Evolutionary conservation across 148 eudicot species (phyloP).

Genomic region (Oxyria digyna): DNA sequence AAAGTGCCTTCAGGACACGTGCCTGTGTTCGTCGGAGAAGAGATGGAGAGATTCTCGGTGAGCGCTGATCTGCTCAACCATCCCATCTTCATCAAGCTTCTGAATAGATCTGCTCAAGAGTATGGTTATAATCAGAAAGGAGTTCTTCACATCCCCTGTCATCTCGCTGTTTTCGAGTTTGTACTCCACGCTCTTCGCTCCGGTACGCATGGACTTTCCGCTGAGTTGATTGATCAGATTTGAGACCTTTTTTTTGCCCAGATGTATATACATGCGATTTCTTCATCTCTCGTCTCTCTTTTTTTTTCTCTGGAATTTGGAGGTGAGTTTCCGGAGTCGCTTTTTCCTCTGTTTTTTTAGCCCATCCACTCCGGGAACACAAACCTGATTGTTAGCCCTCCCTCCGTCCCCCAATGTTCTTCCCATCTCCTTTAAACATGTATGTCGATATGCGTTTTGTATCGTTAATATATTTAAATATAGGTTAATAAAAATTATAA

Average conservation of each 20-base stretch:
- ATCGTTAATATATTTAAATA: too few species aligned
- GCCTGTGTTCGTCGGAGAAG: conserved; percentile 84
- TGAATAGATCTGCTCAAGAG: conserved; percentile 67
- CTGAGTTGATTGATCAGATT: conserved; percentile 13
- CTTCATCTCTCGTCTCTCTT: not conserved
- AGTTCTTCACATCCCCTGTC: conserved; percentile 65
- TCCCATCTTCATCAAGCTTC: conserved; percentile 52
- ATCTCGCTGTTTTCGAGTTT: conserved; percentile 46
- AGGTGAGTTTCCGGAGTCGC: not conserved
- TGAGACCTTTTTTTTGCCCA: not conserved
- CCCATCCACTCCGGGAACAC: conserved; percentile 6
- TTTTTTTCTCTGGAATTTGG: not conserved
- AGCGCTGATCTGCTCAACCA: conserved; percentile 58
- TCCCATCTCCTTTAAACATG: too few species aligned
- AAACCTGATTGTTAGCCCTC: not conserved
- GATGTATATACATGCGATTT: conserved; percentile 3
- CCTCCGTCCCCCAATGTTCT: too few species aligned
- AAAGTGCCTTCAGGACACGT: conserved; percentile 50
- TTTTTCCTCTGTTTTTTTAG: conserved; percentile 5
- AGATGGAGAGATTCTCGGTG: conserved; percentile 62
- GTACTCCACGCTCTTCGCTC: conserved; percentile 39
- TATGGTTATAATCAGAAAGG: conserved; percentile 80
- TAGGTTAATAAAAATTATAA: too few species aligned
- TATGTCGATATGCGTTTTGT: too few species aligned
- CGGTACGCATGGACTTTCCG: conserved; percentile 19